Conservation (phyloP, 208 protist genomes). For the Trypanosoma conorhini region DNA sequence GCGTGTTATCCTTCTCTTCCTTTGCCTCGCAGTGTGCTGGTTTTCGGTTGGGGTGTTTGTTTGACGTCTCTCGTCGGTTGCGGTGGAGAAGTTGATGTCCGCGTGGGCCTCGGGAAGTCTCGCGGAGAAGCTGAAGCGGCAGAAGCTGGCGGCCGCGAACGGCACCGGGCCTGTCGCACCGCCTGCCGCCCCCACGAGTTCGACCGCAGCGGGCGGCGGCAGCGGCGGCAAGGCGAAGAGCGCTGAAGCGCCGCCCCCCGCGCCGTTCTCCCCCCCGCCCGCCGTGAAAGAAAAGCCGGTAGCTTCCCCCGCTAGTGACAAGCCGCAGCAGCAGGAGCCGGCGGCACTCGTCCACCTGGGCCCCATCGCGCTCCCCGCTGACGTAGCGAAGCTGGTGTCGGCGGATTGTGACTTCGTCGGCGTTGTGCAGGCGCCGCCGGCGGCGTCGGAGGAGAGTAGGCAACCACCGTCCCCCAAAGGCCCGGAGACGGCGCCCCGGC, state of each 20-base stretch:
- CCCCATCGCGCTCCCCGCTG: slow-evolving; percentile 48
- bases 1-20: background rate
- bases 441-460: slow-evolving; percentile 18
- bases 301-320: background rate
- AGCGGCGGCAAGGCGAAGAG: slow-evolving; percentile 1
- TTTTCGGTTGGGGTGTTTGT: slow-evolving; percentile 1
- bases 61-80: slow-evolving; percentile 8
- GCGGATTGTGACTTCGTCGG: slow-evolving; percentile 33
- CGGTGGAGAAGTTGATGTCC: slow-evolving; percentile 44
- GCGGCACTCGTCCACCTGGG: slow-evolving; percentile 26
- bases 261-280: background rate
- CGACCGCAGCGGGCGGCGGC: slow-evolving; percentile 17
- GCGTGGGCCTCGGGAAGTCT: slow-evolving; percentile 58
- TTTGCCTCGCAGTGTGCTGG: background rate
- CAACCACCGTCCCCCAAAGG: background rate
- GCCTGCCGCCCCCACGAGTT: slow-evolving; percentile 10
- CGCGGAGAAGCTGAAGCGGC: slow-evolving; percentile 62
- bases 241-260: background rate
- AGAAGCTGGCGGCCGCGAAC: slow-evolving; percentile 26
- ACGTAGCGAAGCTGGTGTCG: slow-evolving; percentile 27
- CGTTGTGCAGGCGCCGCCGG: slow-evolving; percentile 13
- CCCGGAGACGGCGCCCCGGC: background rate
- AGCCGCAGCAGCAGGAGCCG: background rate
- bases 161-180: slow-evolving; percentile 12
- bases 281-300: background rate